Evolutionary conservation across 352 stramenopile genomes (phyloP).

Genomic region (Globisporangium rhizosaccharum): DNA sequence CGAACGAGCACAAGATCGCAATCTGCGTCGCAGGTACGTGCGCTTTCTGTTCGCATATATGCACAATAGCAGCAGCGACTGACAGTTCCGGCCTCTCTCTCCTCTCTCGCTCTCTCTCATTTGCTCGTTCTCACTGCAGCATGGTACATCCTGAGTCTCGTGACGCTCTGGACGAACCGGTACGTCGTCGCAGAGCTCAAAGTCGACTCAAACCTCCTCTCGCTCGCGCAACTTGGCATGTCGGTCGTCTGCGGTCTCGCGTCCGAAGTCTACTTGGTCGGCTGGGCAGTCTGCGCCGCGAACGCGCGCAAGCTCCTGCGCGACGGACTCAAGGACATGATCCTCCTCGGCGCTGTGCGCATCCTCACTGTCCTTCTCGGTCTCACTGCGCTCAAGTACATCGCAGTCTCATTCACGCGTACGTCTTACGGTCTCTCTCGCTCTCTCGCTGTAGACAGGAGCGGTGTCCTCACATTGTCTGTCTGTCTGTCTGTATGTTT

Average conservation of each 20-base stretch:
- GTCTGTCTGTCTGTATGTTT: neutral
- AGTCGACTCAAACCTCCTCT: slow-evolving; percentile 76
- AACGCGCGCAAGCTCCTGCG: slow-evolving; percentile 41
- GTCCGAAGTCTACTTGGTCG: slow-evolving; percentile 70
- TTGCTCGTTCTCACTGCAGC: slow-evolving; percentile 17
- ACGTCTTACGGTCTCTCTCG: slow-evolving; percentile 11
- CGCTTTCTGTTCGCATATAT: neutral
- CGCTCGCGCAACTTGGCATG: slow-evolving; percentile 70
- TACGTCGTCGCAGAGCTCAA: slow-evolving; percentile 72
- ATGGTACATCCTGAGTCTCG: slow-evolving; percentile 77
- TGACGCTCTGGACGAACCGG: slow-evolving; percentile 82
- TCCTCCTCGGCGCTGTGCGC: slow-evolving; percentile 72
- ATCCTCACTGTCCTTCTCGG: slow-evolving; percentile 87
- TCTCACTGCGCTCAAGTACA: slow-evolving; percentile 89
- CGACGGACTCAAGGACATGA: slow-evolving; percentile 77
- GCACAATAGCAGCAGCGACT: neutral
- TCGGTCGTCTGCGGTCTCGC: slow-evolving; percentile 65
- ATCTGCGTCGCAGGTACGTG: slow-evolving; percentile 50
- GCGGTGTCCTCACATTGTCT: neutral
- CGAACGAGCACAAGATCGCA: slow-evolving; percentile 52
- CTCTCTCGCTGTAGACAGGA: neutral
- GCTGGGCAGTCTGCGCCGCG: slow-evolving; percentile 50
- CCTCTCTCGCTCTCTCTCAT: neutral
- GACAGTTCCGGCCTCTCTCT: neutral
- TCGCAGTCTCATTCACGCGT: slow-evolving; percentile 89